Base-by-base conservation (phyloP, 2,329 filamentous ascomycete genomes). In the Tympanopsis confertula region DNA sequence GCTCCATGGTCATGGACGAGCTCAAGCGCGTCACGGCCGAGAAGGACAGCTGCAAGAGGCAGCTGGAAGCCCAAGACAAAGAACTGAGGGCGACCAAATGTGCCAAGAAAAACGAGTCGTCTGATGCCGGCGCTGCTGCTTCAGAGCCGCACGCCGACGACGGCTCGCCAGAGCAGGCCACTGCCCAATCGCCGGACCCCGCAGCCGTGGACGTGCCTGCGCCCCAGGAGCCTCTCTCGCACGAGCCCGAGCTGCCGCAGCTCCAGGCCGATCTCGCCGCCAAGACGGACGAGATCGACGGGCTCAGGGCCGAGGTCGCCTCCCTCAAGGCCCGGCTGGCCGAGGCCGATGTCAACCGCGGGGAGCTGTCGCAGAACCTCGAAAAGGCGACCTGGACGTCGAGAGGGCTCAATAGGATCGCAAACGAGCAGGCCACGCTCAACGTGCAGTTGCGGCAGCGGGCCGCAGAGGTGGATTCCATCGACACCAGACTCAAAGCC, bases 1-100 rank as follows among this genome's bases (percentile, higher is more conserved):
- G 81, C 30, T 86, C 94, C 49, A 93, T 98, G 84, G 79, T 94
- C 3, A 80, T 93, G 74, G 83, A 94, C 35, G 91, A 98, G 58
- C 67, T 95, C 40, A 95, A 93, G 61, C 72, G 86, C 12, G 78
- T 96, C 0, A 82, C 86, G 0, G 71, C 73, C 3, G 88, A 96
- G 52, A 81, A 83, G 41, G 86, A 94, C 42, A 74, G 78, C 13
- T 68, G 83, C 42, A 89, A 86, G 56, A 83, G 81, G 58, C 86
- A 84, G 55, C 63, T 78, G 2, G 75, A 82, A n/a, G 74, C 80
- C 36, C 66, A 71, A 0, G 74, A 86, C n/a, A n/a, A n/a, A n/a
- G n/a, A n/a, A n/a, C n/a, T n/a, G n/a, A n/a, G n/a, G n/a, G n/a
- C n/a, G n/a, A n/a, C n/a, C n/a, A n/a, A n/a, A n/a, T n/a, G n/a